Base-by-base conservation (phyloP, 2,329 filamentous ascomycete species). In the Ascochyta koolunga region DNA sequence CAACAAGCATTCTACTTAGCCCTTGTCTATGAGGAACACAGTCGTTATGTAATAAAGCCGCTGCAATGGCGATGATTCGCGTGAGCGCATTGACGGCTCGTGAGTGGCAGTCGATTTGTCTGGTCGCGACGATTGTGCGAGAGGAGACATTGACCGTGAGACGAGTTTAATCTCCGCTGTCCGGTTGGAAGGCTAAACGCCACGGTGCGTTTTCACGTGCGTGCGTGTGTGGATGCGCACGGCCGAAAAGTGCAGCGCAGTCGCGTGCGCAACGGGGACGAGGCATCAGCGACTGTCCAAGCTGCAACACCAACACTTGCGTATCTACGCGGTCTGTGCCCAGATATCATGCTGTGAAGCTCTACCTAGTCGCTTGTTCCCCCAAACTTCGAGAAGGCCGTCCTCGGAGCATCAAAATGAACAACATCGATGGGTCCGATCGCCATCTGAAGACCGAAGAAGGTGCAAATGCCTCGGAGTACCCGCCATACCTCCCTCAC, bases 401-500 rank as follows among this genome's bases (percentile, higher is more conserved):
- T 10, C 5, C 9, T 16, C 10, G 35, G n/a, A 11, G 4, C 5
- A 36, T n/a, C 51, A 65, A 39, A 32, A 89, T 89, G 86, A 86
- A 89, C 73, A 81, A 80, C 48, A 83, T 89, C 65, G 86, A 89
- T 74, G 86, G 82, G 41, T 81, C 80, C 31, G 75, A 78, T 53
- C 79, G 79, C 65, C 75, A 77, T 50, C 61, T 71, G 50, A 72
- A 70, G 53, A 66, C 65, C 31, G 71, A 73, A 41, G 71, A 74
- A 53, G 68, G 72, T 72, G 68, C 41, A 48, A 7, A 10, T 32
- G 6, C 11, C 24, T 21, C 3, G 27, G 11, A 15, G 16, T 13
- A 32, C n/a, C 27, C 27, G 18, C 16, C 36, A 9, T 18, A 18
- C 10, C 11, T n/a, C 22, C 16, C 8, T 21, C 16, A 44, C 60